A percentile compares a stretch with the other conserved stretches of the same genome.
Conservation (phyloP, 2,329 filamentous ascomycete genomes). For the Trichocomaceae sp. region DNA sequence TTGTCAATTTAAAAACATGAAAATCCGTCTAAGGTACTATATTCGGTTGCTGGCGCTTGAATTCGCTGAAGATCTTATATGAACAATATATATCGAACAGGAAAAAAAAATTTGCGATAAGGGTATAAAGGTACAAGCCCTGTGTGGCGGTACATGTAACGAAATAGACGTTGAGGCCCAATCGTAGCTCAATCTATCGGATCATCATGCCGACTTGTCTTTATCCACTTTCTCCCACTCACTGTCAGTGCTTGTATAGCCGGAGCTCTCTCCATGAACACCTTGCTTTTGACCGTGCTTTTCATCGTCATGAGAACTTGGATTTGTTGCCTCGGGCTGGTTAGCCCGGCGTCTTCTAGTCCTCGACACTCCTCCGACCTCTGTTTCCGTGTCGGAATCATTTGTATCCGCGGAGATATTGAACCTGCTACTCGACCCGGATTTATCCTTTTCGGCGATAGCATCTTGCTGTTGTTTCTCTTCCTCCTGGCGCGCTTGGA, state of each 20-base stretch:
- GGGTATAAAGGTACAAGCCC: slow-evolving; percentile 7
- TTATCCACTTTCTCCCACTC: slow-evolving; percentile 91
- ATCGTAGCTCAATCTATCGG: not conserved
- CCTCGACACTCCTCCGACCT: slow-evolving; percentile 16
- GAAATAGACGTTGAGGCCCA: not conserved
- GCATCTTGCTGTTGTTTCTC: slow-evolving; percentile 19
- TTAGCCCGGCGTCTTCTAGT: slow-evolving; percentile 8
- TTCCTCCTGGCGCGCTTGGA: slow-evolving; percentile 43
- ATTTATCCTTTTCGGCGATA: slow-evolving; percentile 17
- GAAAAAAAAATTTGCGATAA: not conserved
- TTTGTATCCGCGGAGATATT: slow-evolving; percentile 28
- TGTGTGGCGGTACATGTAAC: not conserved
- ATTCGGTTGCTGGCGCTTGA: not conserved
- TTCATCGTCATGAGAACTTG: slow-evolving; percentile 22
- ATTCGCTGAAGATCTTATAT: not conserved
- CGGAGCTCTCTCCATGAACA: slow-evolving; percentile 45
- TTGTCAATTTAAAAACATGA: not conserved
- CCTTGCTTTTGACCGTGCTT: slow-evolving; percentile 40
- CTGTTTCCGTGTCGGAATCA: slow-evolving; percentile 38
- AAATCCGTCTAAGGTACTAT: not conserved
- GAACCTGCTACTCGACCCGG: slow-evolving; percentile 17
- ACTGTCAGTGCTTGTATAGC: slow-evolving; percentile 73
- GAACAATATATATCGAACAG: not conserved
- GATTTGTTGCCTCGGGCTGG: slow-evolving; percentile 12
- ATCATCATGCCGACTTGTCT: slow-evolving; percentile 10